Percentiles rank a stretch among this genome's conserved stretches.
Evolutionary conservation across 768 basidiomycete species (phyloP).

Genomic region (Trametes cingulata): DNA sequence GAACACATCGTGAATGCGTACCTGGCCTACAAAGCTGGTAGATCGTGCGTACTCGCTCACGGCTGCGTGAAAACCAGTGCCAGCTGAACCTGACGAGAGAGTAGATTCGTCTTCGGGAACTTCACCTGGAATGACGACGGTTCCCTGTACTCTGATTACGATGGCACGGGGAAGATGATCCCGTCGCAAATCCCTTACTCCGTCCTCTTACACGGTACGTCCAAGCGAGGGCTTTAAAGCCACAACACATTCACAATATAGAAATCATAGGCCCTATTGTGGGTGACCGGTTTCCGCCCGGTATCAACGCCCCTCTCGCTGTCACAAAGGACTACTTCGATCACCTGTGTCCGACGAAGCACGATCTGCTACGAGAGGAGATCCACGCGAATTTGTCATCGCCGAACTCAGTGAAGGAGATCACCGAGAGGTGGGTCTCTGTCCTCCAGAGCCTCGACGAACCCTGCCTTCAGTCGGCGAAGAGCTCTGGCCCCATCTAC

Average conservation of each 20-base stretch:
- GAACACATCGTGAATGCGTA: constrained; percentile 37
- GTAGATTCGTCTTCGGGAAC: constrained; percentile 53
- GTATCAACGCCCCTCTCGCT: constrained; percentile 1
- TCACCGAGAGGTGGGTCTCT: constrained; percentile 5
- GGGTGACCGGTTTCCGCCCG: constrained; percentile 7
- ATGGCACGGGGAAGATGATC: constrained; percentile 46
- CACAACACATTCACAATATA: background rate
- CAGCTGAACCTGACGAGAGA: background rate
- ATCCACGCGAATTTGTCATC: background rate
- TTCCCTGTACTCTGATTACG: constrained; percentile 39
- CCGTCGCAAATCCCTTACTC: constrained; percentile 55
- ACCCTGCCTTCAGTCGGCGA: constrained; percentile 9
- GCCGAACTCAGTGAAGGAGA: background rate
- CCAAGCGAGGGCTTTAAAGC: background rate
- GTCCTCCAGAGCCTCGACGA: background rate
- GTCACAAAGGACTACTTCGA: constrained; percentile 16
- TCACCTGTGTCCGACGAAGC: constrained; percentile 4
- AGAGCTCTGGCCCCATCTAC: constrained; percentile 9
- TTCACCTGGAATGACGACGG: constrained; percentile 52
- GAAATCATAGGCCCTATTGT: constrained; percentile 6
- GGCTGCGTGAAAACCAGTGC: background rate
- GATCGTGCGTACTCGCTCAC: constrained; percentile 34
- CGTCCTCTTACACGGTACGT: constrained; percentile 49
- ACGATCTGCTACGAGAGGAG: background rate
- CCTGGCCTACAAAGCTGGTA: constrained; percentile 36